Conservation (phyloP, 306 rosid genomes). For the Albizia julibrissin region DNA sequence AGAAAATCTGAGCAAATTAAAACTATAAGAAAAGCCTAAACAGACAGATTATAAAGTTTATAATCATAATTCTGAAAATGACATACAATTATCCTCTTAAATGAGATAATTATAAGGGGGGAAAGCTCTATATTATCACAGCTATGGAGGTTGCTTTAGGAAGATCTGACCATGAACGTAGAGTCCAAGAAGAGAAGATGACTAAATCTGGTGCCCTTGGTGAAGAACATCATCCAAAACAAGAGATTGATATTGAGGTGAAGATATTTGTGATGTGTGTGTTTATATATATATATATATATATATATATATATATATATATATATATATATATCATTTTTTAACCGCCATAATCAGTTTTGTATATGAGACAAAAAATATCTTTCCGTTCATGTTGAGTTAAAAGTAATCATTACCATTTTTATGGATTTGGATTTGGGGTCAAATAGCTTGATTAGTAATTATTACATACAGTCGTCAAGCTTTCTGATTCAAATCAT, state of each 20-base stretch:
- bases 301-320: too few species aligned
- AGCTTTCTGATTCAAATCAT: background rate
- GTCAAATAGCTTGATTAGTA: background rate
- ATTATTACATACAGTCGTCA: background rate
- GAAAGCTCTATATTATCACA: background rate
- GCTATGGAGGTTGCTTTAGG: slow-evolving; percentile 47
- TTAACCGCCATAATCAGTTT: background rate
- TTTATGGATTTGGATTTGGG: background rate
- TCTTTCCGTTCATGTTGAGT: background rate
- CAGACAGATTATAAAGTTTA: too few species aligned
- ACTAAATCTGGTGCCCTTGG: slow-evolving; percentile 36
- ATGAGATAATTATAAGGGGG: too few species aligned
- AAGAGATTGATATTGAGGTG: slow-evolving; percentile 41
- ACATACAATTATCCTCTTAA: too few species aligned
- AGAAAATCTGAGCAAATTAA: too few species aligned
- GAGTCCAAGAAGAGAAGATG: slow-evolving; percentile 36
- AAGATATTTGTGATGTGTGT: background rate
- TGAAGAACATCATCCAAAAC: slow-evolving; percentile 30
- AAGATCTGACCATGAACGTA: slow-evolving; percentile 32
- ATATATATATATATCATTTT: background rate
- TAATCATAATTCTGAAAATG: too few species aligned
- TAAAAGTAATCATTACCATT: background rate
- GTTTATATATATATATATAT: too few species aligned
- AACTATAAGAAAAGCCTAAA: too few species aligned
- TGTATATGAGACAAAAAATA: background rate